phyloP scores from a whole-genome alignment of 306 rosid genomes.

The Acacia acuminata region DNA sequence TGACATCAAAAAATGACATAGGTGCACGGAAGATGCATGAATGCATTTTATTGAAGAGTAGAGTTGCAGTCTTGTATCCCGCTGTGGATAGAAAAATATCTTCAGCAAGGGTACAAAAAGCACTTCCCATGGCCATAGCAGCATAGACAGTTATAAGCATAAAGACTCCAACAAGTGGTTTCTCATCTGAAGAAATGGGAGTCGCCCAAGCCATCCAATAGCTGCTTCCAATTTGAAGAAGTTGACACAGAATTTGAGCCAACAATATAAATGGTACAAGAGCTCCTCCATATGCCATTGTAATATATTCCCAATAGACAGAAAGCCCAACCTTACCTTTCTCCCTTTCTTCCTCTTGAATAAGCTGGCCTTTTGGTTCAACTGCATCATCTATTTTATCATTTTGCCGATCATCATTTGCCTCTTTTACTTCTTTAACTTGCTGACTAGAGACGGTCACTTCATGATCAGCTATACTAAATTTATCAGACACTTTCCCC shows the following conservation, averaged over 20 bases:
- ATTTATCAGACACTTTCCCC: slow-evolving; percentile 33
- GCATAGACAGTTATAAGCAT: slow-evolving; percentile 60
- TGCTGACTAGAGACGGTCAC: slow-evolving; percentile 18
- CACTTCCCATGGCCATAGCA: slow-evolving; percentile 70
- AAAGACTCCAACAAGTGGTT: slow-evolving; percentile 47
- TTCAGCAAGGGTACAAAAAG: slow-evolving; percentile 59
- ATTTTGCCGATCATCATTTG: slow-evolving; percentile 34
- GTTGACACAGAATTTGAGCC: slow-evolving; percentile 61
- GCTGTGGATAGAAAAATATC: slow-evolving; percentile 47
- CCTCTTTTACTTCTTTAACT: slow-evolving; percentile 40
- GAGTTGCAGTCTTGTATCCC: slow-evolving; percentile 72
- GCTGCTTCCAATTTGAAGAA: slow-evolving; percentile 85
- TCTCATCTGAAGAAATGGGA: slow-evolving; percentile 61
- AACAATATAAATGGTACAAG: slow-evolving; percentile 78
- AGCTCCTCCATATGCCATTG: slow-evolving; percentile 76
- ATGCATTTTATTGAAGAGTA: slow-evolving; percentile 83
- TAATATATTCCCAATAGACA: slow-evolving; percentile 75
- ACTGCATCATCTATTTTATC: slow-evolving; percentile 38
- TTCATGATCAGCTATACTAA: slow-evolving; percentile 30
- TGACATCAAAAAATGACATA: slow-evolving; percentile 87
- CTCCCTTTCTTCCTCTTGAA: slow-evolving; percentile 93
- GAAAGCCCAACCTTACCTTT: slow-evolving; percentile 74
- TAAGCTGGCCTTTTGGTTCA: slow-evolving; percentile 63
- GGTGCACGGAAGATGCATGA: slow-evolving; percentile 75
- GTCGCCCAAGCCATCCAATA: slow-evolving; percentile 97